These are phyloP conservation scores for Cladosporium velox DNA, from an alignment of 2,329 filamentous ascomycete genomes.

Conservation along the genomic window DNA sequence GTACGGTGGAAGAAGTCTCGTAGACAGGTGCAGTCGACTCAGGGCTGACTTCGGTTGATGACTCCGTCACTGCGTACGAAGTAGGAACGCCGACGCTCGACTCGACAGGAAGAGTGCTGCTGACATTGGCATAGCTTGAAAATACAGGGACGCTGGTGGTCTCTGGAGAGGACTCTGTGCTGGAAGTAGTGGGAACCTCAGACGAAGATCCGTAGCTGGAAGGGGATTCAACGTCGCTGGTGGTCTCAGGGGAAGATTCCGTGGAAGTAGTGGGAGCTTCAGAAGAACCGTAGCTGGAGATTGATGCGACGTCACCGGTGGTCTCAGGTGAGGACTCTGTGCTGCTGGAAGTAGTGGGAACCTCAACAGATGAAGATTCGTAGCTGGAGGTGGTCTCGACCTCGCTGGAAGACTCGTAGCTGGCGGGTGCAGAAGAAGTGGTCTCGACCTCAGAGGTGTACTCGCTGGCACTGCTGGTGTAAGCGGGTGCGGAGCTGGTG, in stretches of 20 bases:
- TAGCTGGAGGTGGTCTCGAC: slow-evolving; percentile 18
- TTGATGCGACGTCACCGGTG: slow-evolving; percentile 14
- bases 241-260: slow-evolving; percentile 5
- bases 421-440: slow-evolving; percentile 17
- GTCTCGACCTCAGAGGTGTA: slow-evolving; percentile 16
- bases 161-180: slow-evolving; percentile 5
- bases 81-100: not conserved
- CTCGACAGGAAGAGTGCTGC: slow-evolving; percentile 10
- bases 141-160: slow-evolving; percentile 14
- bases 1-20: not conserved
- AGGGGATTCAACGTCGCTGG: slow-evolving; percentile 9
- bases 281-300: slow-evolving; percentile 20
- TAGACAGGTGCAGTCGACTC: slow-evolving; percentile 8
- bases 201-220: not conserved
- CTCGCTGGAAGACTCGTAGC: slow-evolving; percentile 18
- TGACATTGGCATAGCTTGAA: slow-evolving; percentile 19
- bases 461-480: slow-evolving; percentile 20
- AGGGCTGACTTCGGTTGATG: slow-evolving; percentile 14
- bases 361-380: slow-evolving; percentile 11
- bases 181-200: slow-evolving; percentile 20
- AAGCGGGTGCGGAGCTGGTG: slow-evolving; percentile 25
- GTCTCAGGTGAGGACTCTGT: slow-evolving; percentile 16
- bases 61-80: slow-evolving; percentile 1
- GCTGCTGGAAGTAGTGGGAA: slow-evolving; percentile 18
- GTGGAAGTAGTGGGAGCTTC: slow-evolving; percentile 20